Conservation (phyloP, 345 rosid species). For the Salix viminalis region DNA sequence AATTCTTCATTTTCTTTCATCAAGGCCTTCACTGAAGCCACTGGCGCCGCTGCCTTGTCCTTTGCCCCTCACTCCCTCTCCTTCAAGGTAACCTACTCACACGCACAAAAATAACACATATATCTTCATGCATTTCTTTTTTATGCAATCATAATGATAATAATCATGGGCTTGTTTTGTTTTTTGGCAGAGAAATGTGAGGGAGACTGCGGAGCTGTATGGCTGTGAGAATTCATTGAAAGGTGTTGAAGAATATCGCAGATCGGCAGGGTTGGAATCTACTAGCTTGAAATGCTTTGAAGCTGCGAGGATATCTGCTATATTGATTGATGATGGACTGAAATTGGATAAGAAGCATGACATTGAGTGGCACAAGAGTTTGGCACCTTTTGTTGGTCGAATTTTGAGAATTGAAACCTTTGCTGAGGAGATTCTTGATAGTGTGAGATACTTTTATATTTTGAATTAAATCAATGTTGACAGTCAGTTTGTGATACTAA, state of each 20-base stretch:
- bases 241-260: constrained; percentile 66
- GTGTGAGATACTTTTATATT: constrained; percentile 31
- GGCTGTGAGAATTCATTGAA: constrained; percentile 55
- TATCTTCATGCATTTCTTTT: not conserved
- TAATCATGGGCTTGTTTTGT: not conserved
- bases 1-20: constrained; percentile 70
- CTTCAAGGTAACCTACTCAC: constrained; percentile 51
- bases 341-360: constrained; percentile 67
- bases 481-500: too few species aligned
- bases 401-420: constrained; percentile 72
- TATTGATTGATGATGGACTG: constrained; percentile 86
- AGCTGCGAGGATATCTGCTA: constrained; percentile 70
- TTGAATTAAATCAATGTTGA: too few species aligned
- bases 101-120: not conserved
- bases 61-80: constrained; percentile 66
- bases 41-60: constrained; percentile 58
- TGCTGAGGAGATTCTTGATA: constrained; percentile 75
- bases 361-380: constrained; percentile 60
- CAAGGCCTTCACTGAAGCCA: constrained; percentile 67
- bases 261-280: constrained; percentile 47
- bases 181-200: constrained; percentile 65
- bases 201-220: constrained; percentile 66
- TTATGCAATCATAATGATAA: too few species aligned
- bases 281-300: constrained; percentile 58
- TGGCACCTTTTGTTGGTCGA: constrained; percentile 69